Conservation (phyloP, 495 filamentous ascomycete genomes). For the Neurospora sublineolata region DNA sequence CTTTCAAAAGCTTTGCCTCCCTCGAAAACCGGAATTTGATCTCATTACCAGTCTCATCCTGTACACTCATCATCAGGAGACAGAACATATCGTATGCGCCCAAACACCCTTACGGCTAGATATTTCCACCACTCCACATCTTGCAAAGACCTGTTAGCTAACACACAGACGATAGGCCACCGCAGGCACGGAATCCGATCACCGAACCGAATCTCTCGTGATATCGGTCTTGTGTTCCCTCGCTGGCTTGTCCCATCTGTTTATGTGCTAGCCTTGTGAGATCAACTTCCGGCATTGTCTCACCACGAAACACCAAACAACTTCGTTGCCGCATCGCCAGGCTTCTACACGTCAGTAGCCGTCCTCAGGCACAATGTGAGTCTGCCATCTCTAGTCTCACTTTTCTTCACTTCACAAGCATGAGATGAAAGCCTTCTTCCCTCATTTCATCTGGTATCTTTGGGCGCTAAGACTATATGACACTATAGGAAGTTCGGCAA, state of each 20-base stretch:
- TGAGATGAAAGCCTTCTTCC: background rate
- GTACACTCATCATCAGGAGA: background rate
- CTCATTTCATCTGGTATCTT: background rate
- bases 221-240: background rate
- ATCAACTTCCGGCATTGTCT: background rate
- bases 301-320: background rate
- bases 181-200: background rate
- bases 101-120: background rate
- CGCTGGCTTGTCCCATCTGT: background rate
- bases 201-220: background rate
- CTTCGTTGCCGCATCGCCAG: background rate
- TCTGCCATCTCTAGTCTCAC: background rate
- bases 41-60: background rate
- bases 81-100: background rate
- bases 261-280: background rate
- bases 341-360: background rate
- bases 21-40: background rate
- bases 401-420: background rate
- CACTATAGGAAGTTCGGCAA: constrained; percentile 95
- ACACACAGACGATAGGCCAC: background rate
- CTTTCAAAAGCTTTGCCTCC: background rate
- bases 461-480: background rate
- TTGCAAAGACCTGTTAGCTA: background rate
- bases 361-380: background rate
- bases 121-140: background rate